phyloP scores from a whole-genome alignment of 2,329 filamentous ascomycete genomes.

The Raffaelea arxii region DNA sequence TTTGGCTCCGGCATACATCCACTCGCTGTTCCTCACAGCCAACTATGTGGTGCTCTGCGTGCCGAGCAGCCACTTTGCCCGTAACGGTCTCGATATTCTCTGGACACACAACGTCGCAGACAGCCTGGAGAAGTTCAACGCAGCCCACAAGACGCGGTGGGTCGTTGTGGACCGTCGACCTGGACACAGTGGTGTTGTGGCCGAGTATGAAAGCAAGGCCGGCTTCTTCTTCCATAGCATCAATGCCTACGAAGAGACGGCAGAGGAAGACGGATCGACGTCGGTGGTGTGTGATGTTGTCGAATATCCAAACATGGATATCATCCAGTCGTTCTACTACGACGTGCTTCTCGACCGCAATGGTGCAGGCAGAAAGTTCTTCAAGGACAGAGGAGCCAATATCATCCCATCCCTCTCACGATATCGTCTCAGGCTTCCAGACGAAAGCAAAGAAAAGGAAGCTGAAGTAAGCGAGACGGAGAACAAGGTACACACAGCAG shows the following conservation, averaged over 20 bases:
- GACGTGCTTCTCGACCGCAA: constrained; percentile 51
- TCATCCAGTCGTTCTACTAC: constrained; percentile 61
- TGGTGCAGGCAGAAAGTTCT: constrained; percentile 32
- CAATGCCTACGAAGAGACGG: constrained; percentile 61
- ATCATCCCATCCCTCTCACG: constrained; percentile 30
- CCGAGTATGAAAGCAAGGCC: constrained; percentile 55
- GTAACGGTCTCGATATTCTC: constrained; percentile 48
- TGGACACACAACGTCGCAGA: constrained; percentile 61
- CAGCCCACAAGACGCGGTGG: constrained; percentile 52
- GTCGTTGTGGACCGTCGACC: constrained; percentile 60
- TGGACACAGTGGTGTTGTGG: constrained; percentile 48
- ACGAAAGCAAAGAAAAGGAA: too few relatives aligned
- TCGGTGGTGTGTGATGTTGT: constrained; percentile 58
- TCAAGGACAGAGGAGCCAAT: constrained; percentile 27
- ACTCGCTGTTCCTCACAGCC: constrained; percentile 67
- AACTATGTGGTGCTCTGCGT: constrained; percentile 66
- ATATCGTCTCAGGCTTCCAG: constrained; percentile 25
- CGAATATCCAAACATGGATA: constrained; percentile 52
- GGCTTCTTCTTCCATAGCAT: constrained; percentile 74
- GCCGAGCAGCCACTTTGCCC: constrained; percentile 53
- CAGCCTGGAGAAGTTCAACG: constrained; percentile 54
- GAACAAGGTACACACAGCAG: constrained; percentile 4
- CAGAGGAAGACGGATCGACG: constrained; percentile 13
- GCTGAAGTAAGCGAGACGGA: not conserved
- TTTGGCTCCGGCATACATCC: constrained; percentile 58